Evolutionary conservation across 2,329 filamentous ascomycete genomes (phyloP), one percentile per base, ranked within the genome.

Genomic region (Ophiosphaerella korrae): DNA sequence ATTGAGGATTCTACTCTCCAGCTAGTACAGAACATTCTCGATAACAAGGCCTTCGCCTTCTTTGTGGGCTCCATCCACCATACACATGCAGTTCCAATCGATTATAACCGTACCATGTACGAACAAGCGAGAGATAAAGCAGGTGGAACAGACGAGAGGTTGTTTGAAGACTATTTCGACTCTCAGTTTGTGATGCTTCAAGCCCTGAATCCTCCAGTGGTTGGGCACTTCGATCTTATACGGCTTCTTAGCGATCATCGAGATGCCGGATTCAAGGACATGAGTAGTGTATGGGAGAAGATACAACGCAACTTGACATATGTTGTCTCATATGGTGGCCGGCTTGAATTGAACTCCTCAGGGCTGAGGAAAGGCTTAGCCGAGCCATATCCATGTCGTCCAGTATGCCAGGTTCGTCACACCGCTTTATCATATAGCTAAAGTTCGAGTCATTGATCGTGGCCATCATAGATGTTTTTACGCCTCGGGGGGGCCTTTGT

Each of bases 61-160:
- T 96, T 97, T 77, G 82, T 99, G 68, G 94, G 94, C 50, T 95
- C 90, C 1, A 82, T 97, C 42, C 94, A 99, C 76, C 94, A 99
- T 74, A 89, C 92, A 7, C 85, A 90, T 67, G 86, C 86, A 13
- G 80, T 93, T 37, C 92, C 94, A 6, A 96, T 99, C 67, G 94
- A 99, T 78, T 96, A 89, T 71, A 88, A 95, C 75, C 75, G 74
- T 5, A 75, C 78, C 0, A 81, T 83, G 70, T 97, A 94, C 70
- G 77, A 80, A 16, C 72, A 77, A 13, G 89, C 89, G n/a, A 77
- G 86, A 37, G 73, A 53, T 11, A 60, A 62, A 50, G 78, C 80
- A 49, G 85, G 77, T 45, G 85, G 84, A 1, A 82, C 80, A 0
- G 86, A 91, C 72, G 74, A 73, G 53, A 61, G 54, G n/a, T 78